Evolutionary conservation across 2,329 filamentous ascomycete species (phyloP), one percentile per base, ranked within the genome.

Genomic region (Phialophora expanda): DNA sequence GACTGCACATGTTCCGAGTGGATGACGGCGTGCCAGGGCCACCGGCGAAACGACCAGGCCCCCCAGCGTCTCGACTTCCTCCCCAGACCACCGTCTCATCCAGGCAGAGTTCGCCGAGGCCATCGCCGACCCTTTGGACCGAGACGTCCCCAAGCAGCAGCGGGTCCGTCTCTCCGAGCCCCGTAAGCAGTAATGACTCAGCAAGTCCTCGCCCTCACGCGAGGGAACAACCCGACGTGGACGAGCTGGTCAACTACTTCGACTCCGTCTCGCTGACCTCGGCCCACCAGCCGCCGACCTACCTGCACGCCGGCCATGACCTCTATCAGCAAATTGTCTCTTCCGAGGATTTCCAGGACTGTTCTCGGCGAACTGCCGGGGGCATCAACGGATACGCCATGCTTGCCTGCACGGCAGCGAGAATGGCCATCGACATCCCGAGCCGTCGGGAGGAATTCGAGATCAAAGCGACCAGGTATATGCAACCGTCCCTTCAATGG

Each of bases 1-100:
- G 55, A 20, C 17, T 62, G 38, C 60, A 62, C 38, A 62, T 62
- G 60, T 62, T 62, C 38, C 30, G 60, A 11, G 41, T 62, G 14
- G 48, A 51, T 26, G 60, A 62, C 6, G 41, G 38, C 28, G 30
- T 51, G 26, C 41, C 60, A 9, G 60, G 46, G 24, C 34, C 53
- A n/a, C 20, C 26, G 17, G 14, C 55, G 17, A 34, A 55, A 34
- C 24, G 53, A 11, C 28, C 26, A 20, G 3, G 55, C 11, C 5
- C 12, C 46, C 30, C 30, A 26, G n/a, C 30, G 20, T 46, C 58
- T 54, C 58, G 30, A 20, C 17, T n/a, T 8, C 20, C 44, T 26
- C 44, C 44, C 24, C 58, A 51, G 54, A 44, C 22, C 14, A 14
- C 24, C 26, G 24, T 59, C n/a, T 17, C 41, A 5, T 30, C 44